These are phyloP conservation scores for Mycena sp. DNA, from an alignment of 1,284 basidiomycete genomes.

Conservation along the genomic window DNA sequence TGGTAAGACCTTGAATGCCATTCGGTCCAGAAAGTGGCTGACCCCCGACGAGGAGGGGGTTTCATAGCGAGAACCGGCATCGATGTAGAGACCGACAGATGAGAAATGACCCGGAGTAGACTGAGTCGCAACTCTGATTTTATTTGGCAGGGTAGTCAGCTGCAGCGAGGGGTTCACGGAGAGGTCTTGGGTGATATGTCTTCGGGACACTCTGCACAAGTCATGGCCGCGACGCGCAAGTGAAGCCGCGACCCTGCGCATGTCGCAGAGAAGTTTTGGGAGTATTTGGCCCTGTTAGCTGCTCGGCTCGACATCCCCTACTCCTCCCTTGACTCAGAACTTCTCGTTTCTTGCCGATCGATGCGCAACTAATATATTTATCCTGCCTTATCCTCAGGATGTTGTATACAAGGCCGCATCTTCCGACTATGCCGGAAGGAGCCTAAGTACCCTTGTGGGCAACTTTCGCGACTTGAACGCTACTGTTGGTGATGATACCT, in stretches of 20 bases:
- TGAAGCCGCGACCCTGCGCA: constrained; percentile 23
- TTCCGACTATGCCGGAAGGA: no score
- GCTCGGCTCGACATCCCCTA: neutral
- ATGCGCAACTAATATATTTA: no score
- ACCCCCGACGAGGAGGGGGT: constrained; percentile 79
- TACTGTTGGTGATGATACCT: no score
- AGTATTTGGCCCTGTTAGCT: constrained; percentile 11
- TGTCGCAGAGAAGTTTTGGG: constrained; percentile 1
- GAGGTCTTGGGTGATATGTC: constrained; percentile 11
- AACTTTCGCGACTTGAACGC: no score
- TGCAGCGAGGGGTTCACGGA: constrained; percentile 39
- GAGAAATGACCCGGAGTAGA: constrained; percentile 94
- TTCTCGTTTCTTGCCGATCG: neutral
- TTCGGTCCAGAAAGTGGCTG: constrained; percentile 92
- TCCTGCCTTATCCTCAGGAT: no score
- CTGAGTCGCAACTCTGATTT: constrained; percentile 93
- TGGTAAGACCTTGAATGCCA: constrained; percentile 91
- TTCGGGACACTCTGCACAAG: constrained; percentile 12
- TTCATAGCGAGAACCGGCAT: constrained; percentile 96
- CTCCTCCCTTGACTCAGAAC: neutral
- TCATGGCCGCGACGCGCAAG: constrained; percentile 20
- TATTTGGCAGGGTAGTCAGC: constrained; percentile 92
- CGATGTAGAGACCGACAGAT: constrained; percentile 92
- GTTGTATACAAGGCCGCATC: no score
- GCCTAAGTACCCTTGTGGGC: no score